Conservation (phyloP, 805 yeast species). For the Candida awuae region DNA sequence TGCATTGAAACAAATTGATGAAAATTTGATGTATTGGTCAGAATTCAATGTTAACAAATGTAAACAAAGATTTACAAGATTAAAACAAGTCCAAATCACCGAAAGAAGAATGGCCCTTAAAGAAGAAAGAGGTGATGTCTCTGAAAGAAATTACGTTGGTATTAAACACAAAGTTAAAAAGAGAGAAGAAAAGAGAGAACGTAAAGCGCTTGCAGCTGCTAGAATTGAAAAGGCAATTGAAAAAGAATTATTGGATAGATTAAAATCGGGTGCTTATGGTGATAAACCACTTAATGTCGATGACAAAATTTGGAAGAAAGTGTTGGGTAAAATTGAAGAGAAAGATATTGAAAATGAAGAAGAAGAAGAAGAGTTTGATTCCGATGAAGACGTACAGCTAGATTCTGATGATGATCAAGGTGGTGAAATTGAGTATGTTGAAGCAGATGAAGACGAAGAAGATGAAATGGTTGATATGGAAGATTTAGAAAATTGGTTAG, state of each 20-base stretch:
- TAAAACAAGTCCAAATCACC: constrained; percentile 91
- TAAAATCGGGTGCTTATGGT: constrained; percentile 97
- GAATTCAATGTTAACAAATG: constrained; percentile 85
- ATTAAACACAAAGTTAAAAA: constrained; percentile 89
- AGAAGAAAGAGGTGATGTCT: constrained; percentile 44
- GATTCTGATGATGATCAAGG: constrained; percentile 52
- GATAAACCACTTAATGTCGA: constrained; percentile 96
- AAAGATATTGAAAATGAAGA: constrained; percentile 42
- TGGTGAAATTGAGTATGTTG: constrained; percentile 82
- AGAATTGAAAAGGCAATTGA: constrained; percentile 95
- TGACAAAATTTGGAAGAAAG: constrained; percentile 91
- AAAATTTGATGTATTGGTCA: constrained; percentile 86
- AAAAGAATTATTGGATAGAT: constrained; percentile 86
- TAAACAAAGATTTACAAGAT: constrained; percentile 89
- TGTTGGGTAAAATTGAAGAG: constrained; percentile 63
- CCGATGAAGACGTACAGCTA: constrained; percentile 55
- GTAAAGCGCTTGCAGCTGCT: constrained; percentile 95
- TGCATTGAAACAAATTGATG: constrained; percentile 85
- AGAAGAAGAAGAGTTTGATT: constrained; percentile 86
- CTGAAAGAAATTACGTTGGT: constrained; percentile 86
- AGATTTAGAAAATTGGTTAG: constrained; percentile 83
- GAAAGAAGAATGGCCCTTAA: constrained; percentile 87
- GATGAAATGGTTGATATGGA: constrained; percentile 89
- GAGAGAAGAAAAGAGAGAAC: constrained; percentile 88
- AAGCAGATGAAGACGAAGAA: constrained; percentile 83